These are phyloP conservation scores for Arachis hypogaea DNA, from an alignment of 306 rosid species.

Conservation along the genomic window DNA sequence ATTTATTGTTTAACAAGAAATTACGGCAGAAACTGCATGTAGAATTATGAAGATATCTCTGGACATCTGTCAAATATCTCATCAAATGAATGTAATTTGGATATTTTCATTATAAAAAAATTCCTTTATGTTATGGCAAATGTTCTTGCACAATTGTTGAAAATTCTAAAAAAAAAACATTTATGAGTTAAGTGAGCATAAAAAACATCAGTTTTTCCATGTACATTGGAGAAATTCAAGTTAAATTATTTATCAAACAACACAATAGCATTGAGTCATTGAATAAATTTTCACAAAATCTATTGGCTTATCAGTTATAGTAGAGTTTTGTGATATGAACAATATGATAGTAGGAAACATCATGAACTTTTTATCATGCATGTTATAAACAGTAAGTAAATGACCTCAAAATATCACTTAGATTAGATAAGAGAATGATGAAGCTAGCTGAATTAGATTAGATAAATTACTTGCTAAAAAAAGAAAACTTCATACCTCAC, in stretches of 20 bases:
- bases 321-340: not conserved
- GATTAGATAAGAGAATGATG: constrained; percentile 6
- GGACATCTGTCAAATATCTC: not conserved
- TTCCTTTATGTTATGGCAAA: constrained; percentile 8
- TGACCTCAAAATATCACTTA: constrained; percentile 2
- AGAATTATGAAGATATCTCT: not conserved
- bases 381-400: constrained; percentile 9
- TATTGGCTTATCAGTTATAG: constrained; percentile 9
- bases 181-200: not conserved
- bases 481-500: constrained; percentile 65
- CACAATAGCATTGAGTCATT: not conserved
- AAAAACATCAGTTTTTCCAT: not conserved
- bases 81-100: constrained; percentile 7
- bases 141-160: not conserved
- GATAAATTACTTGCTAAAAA: constrained; percentile 15
- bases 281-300: not conserved
- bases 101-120: constrained; percentile 16
- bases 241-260: not conserved
- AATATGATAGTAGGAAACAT: constrained; percentile 6
- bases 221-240: not conserved
- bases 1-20: constrained; percentile 1
- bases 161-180: not conserved
- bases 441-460: constrained; percentile 22
- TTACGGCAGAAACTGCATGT: not conserved
- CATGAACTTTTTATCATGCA: not conserved